A percentile compares a stretch with the other conserved stretches of the same genome.
phyloP scores from a whole-genome alignment of 176 grass and related monocot species.

The Aegilops bicornis region DNA sequence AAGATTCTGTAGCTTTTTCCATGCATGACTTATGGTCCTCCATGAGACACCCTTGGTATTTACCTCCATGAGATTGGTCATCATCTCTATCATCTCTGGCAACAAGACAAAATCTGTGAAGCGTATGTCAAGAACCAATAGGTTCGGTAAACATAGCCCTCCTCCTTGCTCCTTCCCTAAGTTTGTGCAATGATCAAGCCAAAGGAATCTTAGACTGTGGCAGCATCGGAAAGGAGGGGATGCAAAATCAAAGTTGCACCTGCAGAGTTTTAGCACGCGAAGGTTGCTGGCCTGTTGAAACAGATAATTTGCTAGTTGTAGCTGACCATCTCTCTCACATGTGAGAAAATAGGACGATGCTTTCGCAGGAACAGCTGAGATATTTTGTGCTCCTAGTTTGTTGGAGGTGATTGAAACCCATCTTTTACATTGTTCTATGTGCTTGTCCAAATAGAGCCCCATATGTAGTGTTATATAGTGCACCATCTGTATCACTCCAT shows the following conservation, averaged over 20 bases:
- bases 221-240: background rate
- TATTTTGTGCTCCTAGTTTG: background rate
- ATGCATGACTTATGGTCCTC: background rate
- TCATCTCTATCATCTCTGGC: background rate
- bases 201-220: background rate
- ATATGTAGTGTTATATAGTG: too few relatives aligned
- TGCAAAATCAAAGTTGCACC: background rate
- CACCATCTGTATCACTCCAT: too few relatives aligned
- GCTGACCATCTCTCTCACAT: background rate
- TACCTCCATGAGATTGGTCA: background rate
- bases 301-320: background rate
- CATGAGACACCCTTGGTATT: constrained; percentile 4
- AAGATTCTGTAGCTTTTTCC: background rate
- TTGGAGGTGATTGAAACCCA: background rate
- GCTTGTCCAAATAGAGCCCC: background rate
- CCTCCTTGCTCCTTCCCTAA: too few relatives aligned
- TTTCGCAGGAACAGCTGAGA: background rate
- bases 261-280: background rate
- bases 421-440: background rate
- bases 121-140: background rate
- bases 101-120: background rate
- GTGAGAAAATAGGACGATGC: background rate
- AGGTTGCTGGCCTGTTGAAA: background rate
- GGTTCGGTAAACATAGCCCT: background rate
- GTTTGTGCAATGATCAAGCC: background rate